Conservation (phyloP, 352 stramenopile species). For the Elongisporangium undulatum region DNA sequence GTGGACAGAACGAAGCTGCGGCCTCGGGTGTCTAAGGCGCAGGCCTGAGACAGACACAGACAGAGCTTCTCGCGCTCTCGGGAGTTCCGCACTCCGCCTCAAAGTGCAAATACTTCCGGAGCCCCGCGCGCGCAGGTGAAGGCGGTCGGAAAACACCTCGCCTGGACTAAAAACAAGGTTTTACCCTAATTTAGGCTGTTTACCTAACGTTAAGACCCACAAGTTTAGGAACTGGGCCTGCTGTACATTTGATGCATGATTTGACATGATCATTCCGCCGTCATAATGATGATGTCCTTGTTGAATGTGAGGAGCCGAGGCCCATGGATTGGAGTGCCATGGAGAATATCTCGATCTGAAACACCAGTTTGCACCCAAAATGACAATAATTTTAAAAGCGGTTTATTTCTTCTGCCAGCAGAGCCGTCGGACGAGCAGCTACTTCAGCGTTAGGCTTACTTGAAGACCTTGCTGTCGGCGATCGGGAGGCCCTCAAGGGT, state of each 20-base stretch:
- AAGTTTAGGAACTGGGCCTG: background rate
- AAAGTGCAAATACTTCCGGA: background rate
- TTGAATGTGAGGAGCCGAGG: too few relatives aligned
- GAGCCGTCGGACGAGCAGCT: background rate
- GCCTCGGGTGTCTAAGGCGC: background rate
- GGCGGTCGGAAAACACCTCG: background rate
- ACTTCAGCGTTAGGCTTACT: slow-evolving; percentile 56
- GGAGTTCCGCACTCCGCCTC: background rate
- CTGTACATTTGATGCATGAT: too few relatives aligned
- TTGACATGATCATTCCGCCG: too few relatives aligned
- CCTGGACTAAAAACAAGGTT: background rate
- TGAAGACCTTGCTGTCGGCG: slow-evolving; percentile 93
- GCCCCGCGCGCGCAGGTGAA: too few relatives aligned
- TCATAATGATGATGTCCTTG: background rate
- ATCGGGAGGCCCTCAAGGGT: slow-evolving; percentile 87
- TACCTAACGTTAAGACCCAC: background rate
- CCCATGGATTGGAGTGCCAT: too few relatives aligned
- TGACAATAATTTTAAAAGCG: background rate
- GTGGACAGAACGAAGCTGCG: background rate
- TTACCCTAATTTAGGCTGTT: background rate
- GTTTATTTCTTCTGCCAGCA: background rate
- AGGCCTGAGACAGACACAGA: background rate
- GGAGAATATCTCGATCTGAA: too few relatives aligned
- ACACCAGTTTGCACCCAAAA: background rate
- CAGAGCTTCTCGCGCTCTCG: background rate